These are phyloP conservation scores for Piromyces finnis DNA, from an alignment of 192 early-diverging fungal species.

Conservation along the genomic window DNA sequence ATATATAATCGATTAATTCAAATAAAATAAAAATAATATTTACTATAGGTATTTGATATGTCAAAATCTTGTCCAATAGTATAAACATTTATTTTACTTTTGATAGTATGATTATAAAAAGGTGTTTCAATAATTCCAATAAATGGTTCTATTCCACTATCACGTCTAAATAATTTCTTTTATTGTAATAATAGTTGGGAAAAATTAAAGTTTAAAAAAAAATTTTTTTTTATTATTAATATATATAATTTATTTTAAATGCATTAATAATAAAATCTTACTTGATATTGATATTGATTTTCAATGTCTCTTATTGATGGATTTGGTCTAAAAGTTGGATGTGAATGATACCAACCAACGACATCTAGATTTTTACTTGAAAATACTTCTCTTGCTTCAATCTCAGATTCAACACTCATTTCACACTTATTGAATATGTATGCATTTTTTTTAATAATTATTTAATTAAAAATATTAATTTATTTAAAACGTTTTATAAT, in stretches of 20 bases:
- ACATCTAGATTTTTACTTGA: constrained; percentile 31
- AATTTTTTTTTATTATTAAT: background rate
- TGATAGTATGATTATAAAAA: constrained; percentile 29
- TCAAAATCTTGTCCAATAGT: constrained; percentile 33
- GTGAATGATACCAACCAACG: constrained; percentile 95
- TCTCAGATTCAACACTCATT: constrained; percentile 78
- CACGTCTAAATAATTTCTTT: constrained; percentile 39
- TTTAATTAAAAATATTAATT: no score
- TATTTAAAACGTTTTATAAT: no score
- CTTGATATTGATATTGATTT: constrained; percentile 76
- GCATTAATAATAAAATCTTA: constrained; percentile 1
- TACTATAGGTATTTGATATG: constrained; percentile 28
- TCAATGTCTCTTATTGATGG: constrained; percentile 81
- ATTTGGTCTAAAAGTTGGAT: constrained; percentile 78
- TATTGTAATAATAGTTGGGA: no score
- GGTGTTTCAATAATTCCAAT: constrained; percentile 77
- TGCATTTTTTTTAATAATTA: no score
- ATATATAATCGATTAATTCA: no score
- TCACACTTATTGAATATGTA: no score
- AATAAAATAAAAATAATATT: no score
- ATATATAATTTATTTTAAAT: background rate
- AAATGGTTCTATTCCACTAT: constrained; percentile 63
- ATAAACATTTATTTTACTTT: constrained; percentile 31
- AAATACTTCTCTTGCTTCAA: constrained; percentile 63
- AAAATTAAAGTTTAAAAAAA: no score